phyloP scores from a whole-genome alignment of 2,329 filamentous ascomycete species.

The Aureobasidium sp. region DNA sequence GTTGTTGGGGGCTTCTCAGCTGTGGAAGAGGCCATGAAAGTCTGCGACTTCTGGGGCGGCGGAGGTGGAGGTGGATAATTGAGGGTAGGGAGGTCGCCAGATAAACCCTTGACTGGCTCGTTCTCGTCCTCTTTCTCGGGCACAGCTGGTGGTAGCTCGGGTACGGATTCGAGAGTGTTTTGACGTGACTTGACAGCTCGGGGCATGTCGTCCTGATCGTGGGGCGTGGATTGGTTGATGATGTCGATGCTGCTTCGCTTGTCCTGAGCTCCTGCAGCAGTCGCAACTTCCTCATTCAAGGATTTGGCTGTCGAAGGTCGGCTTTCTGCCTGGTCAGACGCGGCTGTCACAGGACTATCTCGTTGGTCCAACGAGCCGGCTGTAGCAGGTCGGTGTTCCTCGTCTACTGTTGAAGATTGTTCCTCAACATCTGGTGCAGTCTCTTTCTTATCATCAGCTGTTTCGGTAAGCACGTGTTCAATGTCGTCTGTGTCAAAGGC shows the following conservation, averaged over 20 bases:
- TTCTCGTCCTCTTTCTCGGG: slow-evolving; percentile 18
- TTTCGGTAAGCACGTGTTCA: slow-evolving; percentile 23
- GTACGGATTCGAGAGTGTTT: slow-evolving; percentile 12
- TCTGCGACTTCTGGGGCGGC: slow-evolving; percentile 22
- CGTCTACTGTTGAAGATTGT: slow-evolving; percentile 34
- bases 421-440: slow-evolving; percentile 32
- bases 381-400: not conserved
- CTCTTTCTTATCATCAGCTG: slow-evolving; percentile 24
- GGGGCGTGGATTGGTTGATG: not conserved
- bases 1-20: slow-evolving; percentile 32
- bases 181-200: not conserved
- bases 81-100: slow-evolving; percentile 63
- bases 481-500: not conserved
- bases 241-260: slow-evolving; percentile 22
- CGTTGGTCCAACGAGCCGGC: slow-evolving; percentile 14
- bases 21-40: not conserved
- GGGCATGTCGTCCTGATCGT: not conserved
- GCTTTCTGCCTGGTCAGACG: slow-evolving; percentile 20
- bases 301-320: slow-evolving; percentile 19
- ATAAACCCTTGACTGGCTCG: slow-evolving; percentile 56
- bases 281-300: slow-evolving; percentile 10
- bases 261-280: slow-evolving; percentile 15
- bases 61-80: slow-evolving; percentile 32
- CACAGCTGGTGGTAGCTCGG: slow-evolving; percentile 19
- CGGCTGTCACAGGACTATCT: not conserved